phyloP scores from a whole-genome alignment of 192 early-diverging fungal species.

The Umbelopsis sp. region DNA sequence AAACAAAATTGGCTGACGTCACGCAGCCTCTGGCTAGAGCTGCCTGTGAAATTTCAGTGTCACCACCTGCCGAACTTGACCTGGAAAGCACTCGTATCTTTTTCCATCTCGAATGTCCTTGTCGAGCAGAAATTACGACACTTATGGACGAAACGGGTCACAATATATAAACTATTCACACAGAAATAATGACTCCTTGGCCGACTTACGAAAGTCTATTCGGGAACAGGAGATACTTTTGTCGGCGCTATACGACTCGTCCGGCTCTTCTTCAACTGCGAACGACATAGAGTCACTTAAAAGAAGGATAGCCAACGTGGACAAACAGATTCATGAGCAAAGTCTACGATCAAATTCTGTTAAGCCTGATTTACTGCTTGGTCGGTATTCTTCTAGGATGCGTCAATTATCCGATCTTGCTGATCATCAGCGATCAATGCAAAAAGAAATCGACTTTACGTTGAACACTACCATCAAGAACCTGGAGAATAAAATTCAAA shows the following conservation, averaged over 20 bases:
- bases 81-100: neutral
- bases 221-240: conserved; percentile 34
- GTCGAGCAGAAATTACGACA: conserved; percentile 4
- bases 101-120: conserved; percentile 20
- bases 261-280: neutral
- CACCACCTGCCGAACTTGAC: neutral
- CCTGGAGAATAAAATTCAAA: conserved; percentile 5
- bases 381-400: conserved; percentile 29
- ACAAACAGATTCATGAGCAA: conserved; percentile 1
- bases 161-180: neutral
- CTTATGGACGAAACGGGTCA: neutral
- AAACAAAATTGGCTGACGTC: conserved; percentile 23
- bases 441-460: conserved; percentile 35
- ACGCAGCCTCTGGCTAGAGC: neutral
- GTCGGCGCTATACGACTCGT: neutral
- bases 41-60: neutral
- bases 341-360: too few species aligned
- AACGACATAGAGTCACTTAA: neutral
- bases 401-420: conserved; percentile 34
- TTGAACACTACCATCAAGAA: conserved; percentile 26
- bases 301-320: conserved; percentile 2
- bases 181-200: neutral
- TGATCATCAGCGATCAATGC: conserved; percentile 23
- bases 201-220: conserved; percentile 22
- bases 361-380: conserved; percentile 1